Percentiles rank a stretch among this genome's conserved stretches.
Evolutionary conservation across 225 moss, liverwort and hornwort species (phyloP).

Genomic region (Pseudisothecium myosuroides): DNA sequence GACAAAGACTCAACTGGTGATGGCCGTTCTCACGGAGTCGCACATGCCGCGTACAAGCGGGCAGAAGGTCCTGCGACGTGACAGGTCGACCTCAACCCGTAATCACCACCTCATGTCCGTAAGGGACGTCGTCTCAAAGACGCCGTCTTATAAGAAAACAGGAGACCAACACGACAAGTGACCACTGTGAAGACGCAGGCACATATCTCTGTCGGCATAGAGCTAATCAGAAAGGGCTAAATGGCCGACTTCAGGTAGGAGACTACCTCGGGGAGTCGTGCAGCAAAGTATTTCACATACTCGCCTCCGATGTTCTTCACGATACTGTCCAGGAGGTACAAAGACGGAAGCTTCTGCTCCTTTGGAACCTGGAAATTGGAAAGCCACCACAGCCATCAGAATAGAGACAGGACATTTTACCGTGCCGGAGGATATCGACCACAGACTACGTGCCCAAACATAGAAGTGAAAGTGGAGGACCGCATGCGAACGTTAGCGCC

Average conservation of each 20-base stretch:
- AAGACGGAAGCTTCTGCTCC: conserved; percentile 93
- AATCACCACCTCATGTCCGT: background rate
- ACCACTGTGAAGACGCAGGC: background rate
- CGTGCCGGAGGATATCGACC: background rate
- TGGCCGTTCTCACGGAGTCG: background rate
- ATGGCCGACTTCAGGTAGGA: background rate
- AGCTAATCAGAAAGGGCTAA: background rate
- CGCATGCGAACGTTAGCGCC: background rate
- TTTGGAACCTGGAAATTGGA: conserved; percentile 59
- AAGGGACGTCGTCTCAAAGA: background rate
- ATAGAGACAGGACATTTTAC: background rate
- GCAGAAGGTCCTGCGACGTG: background rate
- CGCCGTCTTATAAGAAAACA: background rate
- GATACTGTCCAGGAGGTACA: conserved; percentile 96
- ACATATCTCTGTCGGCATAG: background rate
- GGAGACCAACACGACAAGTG: background rate
- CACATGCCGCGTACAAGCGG: background rate
- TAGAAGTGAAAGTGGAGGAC: background rate
- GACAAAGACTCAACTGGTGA: background rate
- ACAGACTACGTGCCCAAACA: background rate
- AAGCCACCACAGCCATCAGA: background rate
- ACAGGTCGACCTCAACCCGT: background rate
- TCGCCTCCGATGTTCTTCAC: conserved; percentile 99
- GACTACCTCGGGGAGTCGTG: conserved; percentile 81
- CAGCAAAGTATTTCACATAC: conserved; percentile 86